Evolutionary conservation across 2,329 filamentous ascomycete species (phyloP).

Genomic region (Exophiala sp.): DNA sequence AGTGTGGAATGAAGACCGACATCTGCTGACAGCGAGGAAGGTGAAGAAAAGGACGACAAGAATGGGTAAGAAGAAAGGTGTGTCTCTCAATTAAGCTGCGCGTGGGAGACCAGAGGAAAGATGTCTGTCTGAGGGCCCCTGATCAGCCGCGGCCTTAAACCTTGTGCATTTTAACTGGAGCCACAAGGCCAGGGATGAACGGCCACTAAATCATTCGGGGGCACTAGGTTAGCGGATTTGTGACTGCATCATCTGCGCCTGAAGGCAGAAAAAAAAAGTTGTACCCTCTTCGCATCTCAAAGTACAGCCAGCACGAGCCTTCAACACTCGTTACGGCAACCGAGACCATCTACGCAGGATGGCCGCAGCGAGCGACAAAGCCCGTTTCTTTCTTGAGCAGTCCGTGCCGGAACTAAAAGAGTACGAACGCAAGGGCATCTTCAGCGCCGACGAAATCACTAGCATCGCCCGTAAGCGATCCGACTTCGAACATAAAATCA

Average conservation of each 20-base stretch:
- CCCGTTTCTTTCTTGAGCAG: slow-evolving; percentile 90
- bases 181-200: neutral
- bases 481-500: slow-evolving; percentile 87
- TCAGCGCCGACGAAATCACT: slow-evolving; percentile 82
- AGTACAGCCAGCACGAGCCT: too few relatives aligned
- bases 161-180: too few relatives aligned
- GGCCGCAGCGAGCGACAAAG: slow-evolving; percentile 86
- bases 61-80: slow-evolving; percentile 9
- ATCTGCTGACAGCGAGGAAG: slow-evolving; percentile 12
- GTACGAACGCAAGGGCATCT: slow-evolving; percentile 88
- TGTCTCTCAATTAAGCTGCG: slow-evolving; percentile 5
- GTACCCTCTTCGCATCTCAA: too few relatives aligned
- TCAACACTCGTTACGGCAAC: too few relatives aligned
- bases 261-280: too few relatives aligned
- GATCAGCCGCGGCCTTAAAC: slow-evolving; percentile 4
- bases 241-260: too few relatives aligned
- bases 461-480: slow-evolving; percentile 86
- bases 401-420: slow-evolving; percentile 88
- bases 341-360: slow-evolving; percentile 46
- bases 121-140: neutral
- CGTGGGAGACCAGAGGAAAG: slow-evolving; percentile 1
- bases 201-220: too few relatives aligned
- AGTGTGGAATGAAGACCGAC: slow-evolving; percentile 15
- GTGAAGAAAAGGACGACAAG: slow-evolving; percentile 19
- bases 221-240: too few relatives aligned